phyloP scores from a whole-genome alignment of 495 filamentous ascomycete species.

The Hypoxylon perforatum region DNA sequence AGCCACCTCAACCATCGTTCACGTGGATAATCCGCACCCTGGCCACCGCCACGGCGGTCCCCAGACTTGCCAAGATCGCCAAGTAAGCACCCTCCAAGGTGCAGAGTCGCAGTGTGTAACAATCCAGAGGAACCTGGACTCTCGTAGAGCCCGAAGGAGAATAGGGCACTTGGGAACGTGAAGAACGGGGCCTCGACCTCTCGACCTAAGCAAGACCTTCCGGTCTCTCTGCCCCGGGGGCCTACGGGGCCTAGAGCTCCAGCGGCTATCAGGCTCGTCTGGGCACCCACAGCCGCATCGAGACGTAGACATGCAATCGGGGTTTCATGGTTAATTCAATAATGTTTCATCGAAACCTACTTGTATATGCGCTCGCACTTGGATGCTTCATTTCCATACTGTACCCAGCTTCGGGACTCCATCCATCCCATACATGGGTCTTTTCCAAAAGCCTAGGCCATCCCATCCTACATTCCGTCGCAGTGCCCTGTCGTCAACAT shows the following conservation, averaged over 20 bases:
- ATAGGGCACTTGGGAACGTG: constrained; percentile 8
- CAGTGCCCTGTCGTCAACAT: constrained; percentile 21
- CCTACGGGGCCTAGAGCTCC: constrained; percentile 20
- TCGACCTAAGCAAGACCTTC: constrained; percentile 22
- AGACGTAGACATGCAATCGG: constrained; percentile 25
- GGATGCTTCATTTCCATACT: constrained; percentile 22
- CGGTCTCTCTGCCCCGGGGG: not conserved
- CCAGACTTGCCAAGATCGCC: constrained; percentile 42
- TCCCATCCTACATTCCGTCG: constrained; percentile 33
- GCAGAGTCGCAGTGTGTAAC: constrained; percentile 41
- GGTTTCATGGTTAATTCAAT: constrained; percentile 31
- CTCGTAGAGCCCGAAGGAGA: constrained; percentile 14
- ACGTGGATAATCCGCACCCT: constrained; percentile 36
- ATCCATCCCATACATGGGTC: constrained; percentile 20
- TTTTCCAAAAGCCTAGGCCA: constrained; percentile 28
- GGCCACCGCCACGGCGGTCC: constrained; percentile 30
- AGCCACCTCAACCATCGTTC: constrained; percentile 43
- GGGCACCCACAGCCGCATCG: constrained; percentile 21
- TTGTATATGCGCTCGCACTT: constrained; percentile 9
- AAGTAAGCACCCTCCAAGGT: constrained; percentile 39
- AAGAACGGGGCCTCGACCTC: constrained; percentile 39
- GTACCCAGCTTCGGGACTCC: constrained; percentile 19
- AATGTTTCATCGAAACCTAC: constrained; percentile 32
- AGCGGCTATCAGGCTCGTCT: constrained; percentile 7
- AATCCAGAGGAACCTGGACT: constrained; percentile 30